phyloP scores from a whole-genome alignment of 805 yeast species.

The Debaryomyces tyrocola region DNA sequence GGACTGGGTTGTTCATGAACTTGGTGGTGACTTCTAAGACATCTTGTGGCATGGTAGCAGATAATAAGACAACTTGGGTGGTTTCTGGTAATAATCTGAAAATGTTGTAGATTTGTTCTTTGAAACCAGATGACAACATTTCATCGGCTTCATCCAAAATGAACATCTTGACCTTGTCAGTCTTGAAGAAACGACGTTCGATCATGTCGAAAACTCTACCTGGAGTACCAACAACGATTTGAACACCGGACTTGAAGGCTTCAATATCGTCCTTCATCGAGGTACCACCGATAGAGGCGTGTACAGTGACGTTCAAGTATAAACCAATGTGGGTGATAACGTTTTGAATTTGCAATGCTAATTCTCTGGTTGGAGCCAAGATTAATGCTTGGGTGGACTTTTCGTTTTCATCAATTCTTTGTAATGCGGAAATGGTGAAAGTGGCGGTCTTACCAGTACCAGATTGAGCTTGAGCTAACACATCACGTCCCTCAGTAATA shows the following conservation, averaged over 20 bases:
- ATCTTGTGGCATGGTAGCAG: constrained; percentile 93
- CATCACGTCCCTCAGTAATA: constrained; percentile 71
- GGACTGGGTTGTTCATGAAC: constrained; percentile 93
- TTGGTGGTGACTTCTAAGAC: constrained; percentile 88
- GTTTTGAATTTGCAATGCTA: constrained; percentile 93
- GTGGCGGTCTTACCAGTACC: constrained; percentile 94
- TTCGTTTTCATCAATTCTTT: constrained; percentile 69
- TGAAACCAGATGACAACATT: constrained; percentile 89
- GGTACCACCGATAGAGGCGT: constrained; percentile 98
- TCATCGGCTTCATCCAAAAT: constrained; percentile 98
- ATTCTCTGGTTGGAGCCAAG: constrained; percentile 95
- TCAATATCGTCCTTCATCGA: constrained; percentile 83
- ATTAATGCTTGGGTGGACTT: constrained; percentile 89
- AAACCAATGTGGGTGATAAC: constrained; percentile 88
- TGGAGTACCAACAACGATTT: constrained; percentile 96
- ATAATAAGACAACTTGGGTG: constrained; percentile 91
- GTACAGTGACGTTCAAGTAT: constrained; percentile 87
- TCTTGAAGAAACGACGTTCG: constrained; percentile 79
- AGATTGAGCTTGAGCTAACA: constrained; percentile 82
- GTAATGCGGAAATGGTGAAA: constrained; percentile 71
- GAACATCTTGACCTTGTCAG: constrained; percentile 87
- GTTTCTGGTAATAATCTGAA: constrained; percentile 84
- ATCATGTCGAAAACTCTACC: constrained; percentile 98
- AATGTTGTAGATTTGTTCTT: constrained; percentile 92
- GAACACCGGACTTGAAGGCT: constrained; percentile 82